Evolutionary conservation across 1,139 yeast genomes (phyloP).

Genomic region (Kodamaea ohmeri): DNA sequence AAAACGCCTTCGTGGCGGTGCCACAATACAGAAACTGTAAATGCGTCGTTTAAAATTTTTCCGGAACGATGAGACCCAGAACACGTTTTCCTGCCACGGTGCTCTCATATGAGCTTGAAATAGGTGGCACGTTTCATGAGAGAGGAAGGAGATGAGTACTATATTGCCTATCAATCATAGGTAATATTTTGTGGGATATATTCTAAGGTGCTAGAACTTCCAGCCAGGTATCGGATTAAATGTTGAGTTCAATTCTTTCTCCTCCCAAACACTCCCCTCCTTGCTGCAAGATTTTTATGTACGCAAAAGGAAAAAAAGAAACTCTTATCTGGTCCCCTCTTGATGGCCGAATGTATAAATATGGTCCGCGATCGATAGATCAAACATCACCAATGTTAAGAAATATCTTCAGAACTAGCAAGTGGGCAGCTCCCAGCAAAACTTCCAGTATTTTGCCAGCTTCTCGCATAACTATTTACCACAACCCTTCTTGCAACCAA

Average conservation of each 20-base stretch:
- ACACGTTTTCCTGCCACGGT: constrained; percentile 4
- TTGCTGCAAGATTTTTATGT: constrained; percentile 1
- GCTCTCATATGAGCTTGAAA: not conserved
- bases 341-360: constrained; percentile 1
- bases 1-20: constrained; percentile 6
- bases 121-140: no score
- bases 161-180: no score
- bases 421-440: constrained; percentile 8
- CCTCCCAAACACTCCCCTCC: constrained; percentile 5
- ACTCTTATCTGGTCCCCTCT: constrained; percentile 6
- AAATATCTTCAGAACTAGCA: constrained; percentile 9
- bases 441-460: constrained; percentile 10
- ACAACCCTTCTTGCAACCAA: constrained; percentile 26
- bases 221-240: constrained; percentile 2
- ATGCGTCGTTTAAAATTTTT: constrained; percentile 3
- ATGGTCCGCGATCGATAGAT: not conserved
- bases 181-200: no score
- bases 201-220: not conserved
- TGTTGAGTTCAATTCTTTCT: constrained; percentile 4
- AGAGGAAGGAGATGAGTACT: no score
- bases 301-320: constrained; percentile 1
- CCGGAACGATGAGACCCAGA: constrained; percentile 6
- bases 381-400: constrained; percentile 13
- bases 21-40: constrained; percentile 1
- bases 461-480: constrained; percentile 32